Evolutionary conservation across 306 rosid species (phyloP), one percentile per base, ranked within the genome.

Genomic region (Canavalia gladiata): DNA sequence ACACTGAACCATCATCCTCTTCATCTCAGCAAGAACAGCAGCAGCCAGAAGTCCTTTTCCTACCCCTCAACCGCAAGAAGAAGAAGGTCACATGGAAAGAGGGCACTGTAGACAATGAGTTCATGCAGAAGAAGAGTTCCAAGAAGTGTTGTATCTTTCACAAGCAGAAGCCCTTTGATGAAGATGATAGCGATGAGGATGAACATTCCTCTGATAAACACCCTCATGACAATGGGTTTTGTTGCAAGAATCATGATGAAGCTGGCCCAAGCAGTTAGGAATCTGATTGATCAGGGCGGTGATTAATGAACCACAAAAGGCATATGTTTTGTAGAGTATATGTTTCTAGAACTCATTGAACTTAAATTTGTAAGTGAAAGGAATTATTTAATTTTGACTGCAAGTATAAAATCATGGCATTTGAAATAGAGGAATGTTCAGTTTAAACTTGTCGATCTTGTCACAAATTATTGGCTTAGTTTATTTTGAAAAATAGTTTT

Each of bases 61-160:
- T 94, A 65, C 89, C 88, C 47, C 92, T 94, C 62, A 88, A 88
- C 72, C 94, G 94, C 86, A 94, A 85, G 94, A 92, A 93, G 94
- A 92, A 93, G 95, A 90, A 89, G 84, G 98, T 95, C 33, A 37
- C 91, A 0, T 95, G 99, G 98, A 95, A 93, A 83, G 97, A 95
- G 43, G 99, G 94, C 42, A 95, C 98, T 5, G 88, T 95, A 31
- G 99, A 95, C 87, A 95, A 95, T 77, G 99, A 95, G 90, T 93
- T 91, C 68, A 87, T 95, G 98, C 92, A 90, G 87, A 95, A 93
- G 89, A 95, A 95, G 86, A 93, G 98, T 83, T 95, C 98, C 83
- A 95, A 95, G 76, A 95, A 93, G 82, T 95, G 99, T 57, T 95
- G 99, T 77, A 93, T 95, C 83, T 95, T 93, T 79, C 99, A 95